Conservation (phyloP, 169 alveolate species). For the Cystoisospora suis region DNA sequence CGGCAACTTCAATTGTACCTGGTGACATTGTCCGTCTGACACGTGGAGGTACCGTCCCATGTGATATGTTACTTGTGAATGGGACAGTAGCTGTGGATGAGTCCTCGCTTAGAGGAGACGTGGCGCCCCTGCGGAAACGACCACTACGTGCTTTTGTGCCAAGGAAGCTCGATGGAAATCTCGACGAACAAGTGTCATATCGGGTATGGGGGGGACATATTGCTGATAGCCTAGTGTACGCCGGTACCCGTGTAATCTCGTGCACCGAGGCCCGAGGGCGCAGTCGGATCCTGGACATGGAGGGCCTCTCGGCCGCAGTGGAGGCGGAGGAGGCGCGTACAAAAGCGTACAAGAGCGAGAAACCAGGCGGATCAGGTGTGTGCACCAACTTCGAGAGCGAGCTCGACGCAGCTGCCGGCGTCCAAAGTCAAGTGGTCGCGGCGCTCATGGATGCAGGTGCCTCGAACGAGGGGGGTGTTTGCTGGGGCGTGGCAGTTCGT, state of each 20-base stretch:
- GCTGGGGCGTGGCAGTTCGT: constrained; percentile 49
- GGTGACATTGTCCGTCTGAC: constrained; percentile 38
- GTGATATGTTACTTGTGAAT: constrained; percentile 43
- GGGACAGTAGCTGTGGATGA: constrained; percentile 49
- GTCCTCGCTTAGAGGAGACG: constrained; percentile 44
- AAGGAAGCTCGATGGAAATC: background rate
- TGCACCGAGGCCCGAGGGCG: constrained; percentile 7
- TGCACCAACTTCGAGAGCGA: too few species aligned
- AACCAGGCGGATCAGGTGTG: too few species aligned
- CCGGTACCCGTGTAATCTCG: background rate
- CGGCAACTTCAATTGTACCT: constrained; percentile 31
- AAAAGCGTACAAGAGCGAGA: too few species aligned
- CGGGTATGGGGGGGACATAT: background rate
- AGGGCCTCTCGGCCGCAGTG: background rate
- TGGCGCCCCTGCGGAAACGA: constrained; percentile 26
- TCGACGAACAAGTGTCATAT: background rate
- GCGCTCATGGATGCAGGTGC: constrained; percentile 23
- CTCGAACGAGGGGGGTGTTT: constrained; percentile 5
- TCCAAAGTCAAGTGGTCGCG: background rate
- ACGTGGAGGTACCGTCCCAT: constrained; percentile 31
- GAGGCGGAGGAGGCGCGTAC: background rate
- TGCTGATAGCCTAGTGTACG: background rate
- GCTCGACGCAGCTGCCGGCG: background rate
- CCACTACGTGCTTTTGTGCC: background rate
- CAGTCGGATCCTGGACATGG: background rate